A percentile compares a stretch with the other conserved stretches of the same genome.
Conservation (phyloP, 2,329 filamentous ascomycete species). For the Byssoonygena ceratinophila region DNA sequence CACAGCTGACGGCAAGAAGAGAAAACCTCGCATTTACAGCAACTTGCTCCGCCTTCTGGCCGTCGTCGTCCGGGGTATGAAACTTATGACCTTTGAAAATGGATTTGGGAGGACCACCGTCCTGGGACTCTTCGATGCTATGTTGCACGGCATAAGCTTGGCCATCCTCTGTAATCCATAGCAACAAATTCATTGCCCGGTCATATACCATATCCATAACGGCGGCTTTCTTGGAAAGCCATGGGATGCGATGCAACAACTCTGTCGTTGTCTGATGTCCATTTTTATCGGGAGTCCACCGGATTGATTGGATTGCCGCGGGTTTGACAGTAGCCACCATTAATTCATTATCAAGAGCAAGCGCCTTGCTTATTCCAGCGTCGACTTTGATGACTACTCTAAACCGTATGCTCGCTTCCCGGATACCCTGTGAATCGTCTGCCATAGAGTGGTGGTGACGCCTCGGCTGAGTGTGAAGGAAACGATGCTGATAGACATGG, state of each 20-base stretch:
- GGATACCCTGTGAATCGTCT: constrained; percentile 71
- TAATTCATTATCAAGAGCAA: constrained; percentile 86
- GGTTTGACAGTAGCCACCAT: constrained; percentile 86
- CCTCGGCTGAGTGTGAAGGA: constrained; percentile 43
- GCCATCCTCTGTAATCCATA: constrained; percentile 84
- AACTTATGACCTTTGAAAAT: constrained; percentile 89
- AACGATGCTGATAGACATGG: constrained; percentile 73
- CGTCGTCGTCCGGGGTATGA: constrained; percentile 55
- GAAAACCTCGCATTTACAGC: constrained; percentile 94
- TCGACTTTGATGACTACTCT: constrained; percentile 98
- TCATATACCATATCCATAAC: constrained; percentile 85
- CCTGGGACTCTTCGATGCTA: constrained; percentile 31
- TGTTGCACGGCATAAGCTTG: constrained; percentile 85
- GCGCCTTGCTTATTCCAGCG: constrained; percentile 76
- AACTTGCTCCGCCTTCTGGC: constrained; percentile 57
- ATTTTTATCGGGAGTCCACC: constrained; percentile 75
- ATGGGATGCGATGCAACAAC: constrained; percentile 73
- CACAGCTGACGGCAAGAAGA: constrained; percentile 74
- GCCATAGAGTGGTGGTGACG: constrained; percentile 42
- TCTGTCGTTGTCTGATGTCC: constrained; percentile 85
- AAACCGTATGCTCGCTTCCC: constrained; percentile 82
- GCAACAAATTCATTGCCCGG: constrained; percentile 87
- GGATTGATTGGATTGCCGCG: constrained; percentile 90
- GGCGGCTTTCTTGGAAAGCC: constrained; percentile 66
- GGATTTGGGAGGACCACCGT: constrained; percentile 46